phyloP scores from a whole-genome alignment of 306 rosid genomes.

The Boehmeria nivea region DNA sequence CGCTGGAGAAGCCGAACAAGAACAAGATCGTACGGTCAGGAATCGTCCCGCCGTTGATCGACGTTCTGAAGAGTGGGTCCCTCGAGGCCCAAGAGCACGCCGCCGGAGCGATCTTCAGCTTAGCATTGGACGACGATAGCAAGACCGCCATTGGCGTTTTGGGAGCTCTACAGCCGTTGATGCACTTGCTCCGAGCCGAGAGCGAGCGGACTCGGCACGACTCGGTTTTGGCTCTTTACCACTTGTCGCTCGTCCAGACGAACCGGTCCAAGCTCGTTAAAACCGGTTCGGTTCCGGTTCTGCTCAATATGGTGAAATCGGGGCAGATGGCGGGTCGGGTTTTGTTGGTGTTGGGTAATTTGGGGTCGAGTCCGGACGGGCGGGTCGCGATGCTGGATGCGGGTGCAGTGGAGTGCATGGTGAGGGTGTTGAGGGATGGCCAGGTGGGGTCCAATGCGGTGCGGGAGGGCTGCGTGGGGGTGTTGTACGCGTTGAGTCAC shows the following conservation, averaged over 20 bases:
- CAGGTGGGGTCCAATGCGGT: slow-evolving; percentile 30
- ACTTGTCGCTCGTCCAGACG: slow-evolving; percentile 64
- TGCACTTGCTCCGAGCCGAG: slow-evolving; percentile 49
- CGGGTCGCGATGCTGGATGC: slow-evolving; percentile 71
- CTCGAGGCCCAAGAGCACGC: slow-evolving; percentile 84
- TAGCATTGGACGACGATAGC: slow-evolving; percentile 65
- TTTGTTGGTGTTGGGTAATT: slow-evolving; percentile 41
- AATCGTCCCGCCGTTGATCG: slow-evolving; percentile 67
- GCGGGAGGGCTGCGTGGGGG: slow-evolving; percentile 57
- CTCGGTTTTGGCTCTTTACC: slow-evolving; percentile 74
- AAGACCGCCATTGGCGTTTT: slow-evolving; percentile 80
- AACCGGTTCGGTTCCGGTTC: slow-evolving; percentile 51
- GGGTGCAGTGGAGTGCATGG: slow-evolving; percentile 65
- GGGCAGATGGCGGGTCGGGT: slow-evolving; percentile 55
- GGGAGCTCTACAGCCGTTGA: slow-evolving; percentile 70
- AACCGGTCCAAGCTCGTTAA: slow-evolving; percentile 71
- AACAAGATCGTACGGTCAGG: slow-evolving; percentile 89
- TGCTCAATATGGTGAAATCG: slow-evolving; percentile 49
- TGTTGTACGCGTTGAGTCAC: slow-evolving; percentile 50
- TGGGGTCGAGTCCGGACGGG: slow-evolving; percentile 57
- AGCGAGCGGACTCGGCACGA: slow-evolving; percentile 78
- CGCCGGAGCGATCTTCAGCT: slow-evolving; percentile 71
- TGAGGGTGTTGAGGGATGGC: slow-evolving; percentile 26
- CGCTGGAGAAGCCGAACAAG: slow-evolving; percentile 59
- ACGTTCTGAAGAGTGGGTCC: slow-evolving; percentile 53